Percentiles rank a stretch among this genome's conserved stretches.
Evolutionary conservation across 2,329 filamentous ascomycete genomes (phyloP).

Genomic region (Amphichorda felina): DNA sequence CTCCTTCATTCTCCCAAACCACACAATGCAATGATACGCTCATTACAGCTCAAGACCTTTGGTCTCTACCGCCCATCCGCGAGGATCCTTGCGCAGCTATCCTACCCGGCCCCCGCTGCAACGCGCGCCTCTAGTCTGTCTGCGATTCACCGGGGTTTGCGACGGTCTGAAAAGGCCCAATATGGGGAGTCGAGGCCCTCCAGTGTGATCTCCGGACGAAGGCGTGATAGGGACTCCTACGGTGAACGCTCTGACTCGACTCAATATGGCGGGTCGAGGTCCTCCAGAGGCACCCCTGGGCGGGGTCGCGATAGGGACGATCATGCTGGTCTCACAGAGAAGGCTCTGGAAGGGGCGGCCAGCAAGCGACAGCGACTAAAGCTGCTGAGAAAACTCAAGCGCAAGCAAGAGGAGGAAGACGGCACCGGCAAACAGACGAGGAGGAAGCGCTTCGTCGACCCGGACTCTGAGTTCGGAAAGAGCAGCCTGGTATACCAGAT

Average conservation of each 20-base stretch:
- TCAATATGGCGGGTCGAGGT: background rate
- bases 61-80: constrained; percentile 6
- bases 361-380: constrained; percentile 28
- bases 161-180: constrained; percentile 28
- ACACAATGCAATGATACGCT: constrained; percentile 15
- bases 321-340: constrained; percentile 8
- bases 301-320: background rate
- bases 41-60: constrained; percentile 9
- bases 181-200: constrained; percentile 9
- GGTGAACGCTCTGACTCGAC: no score
- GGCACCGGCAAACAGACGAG: constrained; percentile 30
- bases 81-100: background rate
- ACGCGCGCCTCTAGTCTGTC: constrained; percentile 34
- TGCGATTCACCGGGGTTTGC: constrained; percentile 57
- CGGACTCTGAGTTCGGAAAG: constrained; percentile 36
- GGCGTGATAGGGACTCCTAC: no score
- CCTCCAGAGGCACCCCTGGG: background rate
- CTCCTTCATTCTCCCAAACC: background rate
- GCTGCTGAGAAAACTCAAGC: constrained; percentile 27
- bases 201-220: background rate
- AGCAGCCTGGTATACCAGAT: constrained; percentile 42
- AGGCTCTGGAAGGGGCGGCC: constrained; percentile 14
- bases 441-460: constrained; percentile 39
- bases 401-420: constrained; percentile 17
- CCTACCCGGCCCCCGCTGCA: background rate